Evolutionary conservation across 2,329 filamentous ascomycete genomes (phyloP), one percentile per base, ranked within the genome.

Genomic region (Aspergillus hortae): DNA sequence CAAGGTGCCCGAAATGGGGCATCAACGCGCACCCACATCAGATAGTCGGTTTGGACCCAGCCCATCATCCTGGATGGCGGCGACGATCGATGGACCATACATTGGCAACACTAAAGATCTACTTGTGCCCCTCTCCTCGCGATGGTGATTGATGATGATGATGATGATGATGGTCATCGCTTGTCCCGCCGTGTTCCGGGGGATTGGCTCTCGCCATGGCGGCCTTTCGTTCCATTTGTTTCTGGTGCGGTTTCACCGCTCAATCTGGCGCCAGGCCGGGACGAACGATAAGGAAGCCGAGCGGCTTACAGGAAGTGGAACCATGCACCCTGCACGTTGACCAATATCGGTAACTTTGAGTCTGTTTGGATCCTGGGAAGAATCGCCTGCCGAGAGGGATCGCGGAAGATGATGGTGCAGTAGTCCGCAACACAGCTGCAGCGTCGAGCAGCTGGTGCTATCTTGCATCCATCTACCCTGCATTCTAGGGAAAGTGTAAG

Each of bases 211-310:
- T 43, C 30, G 40, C 42, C 32, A 45, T 52, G 38, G 42, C 11
- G 14, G 17, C 12, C 14, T 21, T 56, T 52, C 53, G 49, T 60
- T 53, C 50, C 46, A 50, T 54, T 50, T 50, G 51, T 43, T 56
- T 54, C 55, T 53, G 51, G 50, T 49, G 52, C 46, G 42, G 59
- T 61, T 63, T 63, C 61, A 63, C 61, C 61, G 61, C 61, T 62
- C 52, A 49, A 50, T 53, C 56, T 56, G 49, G 47, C 48, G 48
- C 40, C 51, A 56, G 51, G 48, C 51, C 45, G 50, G 35, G 46
- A 53, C 49, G 57, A 61, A 56, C 55, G 60, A 62, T 63, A 61
- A 62, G 55, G 55, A 52, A 56, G 52, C 54, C 47, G 53, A 51
- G 50, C 47, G 50, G 35, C 43, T 49, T 42, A 52, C 46, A 54